A percentile compares a stretch with the other conserved stretches of the same genome.
Evolutionary conservation across 225 moss, liverwort and hornwort species (phyloP).

Genomic region (Bryum argenteum): DNA sequence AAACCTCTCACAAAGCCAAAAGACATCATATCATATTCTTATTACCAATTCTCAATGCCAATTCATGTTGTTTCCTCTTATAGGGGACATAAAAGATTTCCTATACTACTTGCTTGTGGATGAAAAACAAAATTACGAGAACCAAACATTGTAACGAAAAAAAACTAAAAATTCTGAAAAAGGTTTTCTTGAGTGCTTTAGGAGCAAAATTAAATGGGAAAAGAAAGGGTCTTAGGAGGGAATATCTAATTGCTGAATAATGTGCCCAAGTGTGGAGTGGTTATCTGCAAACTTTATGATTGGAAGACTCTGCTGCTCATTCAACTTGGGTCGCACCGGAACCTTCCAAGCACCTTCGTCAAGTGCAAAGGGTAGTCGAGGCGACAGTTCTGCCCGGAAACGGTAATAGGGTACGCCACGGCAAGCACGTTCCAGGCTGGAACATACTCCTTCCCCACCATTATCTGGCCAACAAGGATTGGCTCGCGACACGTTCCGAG

Average conservation of each 20-base stretch:
- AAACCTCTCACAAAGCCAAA: too few species aligned
- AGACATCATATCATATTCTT: too few species aligned
- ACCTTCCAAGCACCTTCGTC: conserved; percentile 20
- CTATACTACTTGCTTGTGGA: too few species aligned
- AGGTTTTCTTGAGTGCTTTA: not conserved
- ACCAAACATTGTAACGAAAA: too few species aligned
- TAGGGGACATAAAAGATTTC: too few species aligned
- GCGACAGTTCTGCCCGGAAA: conserved; percentile 11
- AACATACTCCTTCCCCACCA: not conserved
- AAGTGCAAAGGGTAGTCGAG: not conserved
- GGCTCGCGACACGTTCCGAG: not conserved
- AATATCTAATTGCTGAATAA: conserved; percentile 25
- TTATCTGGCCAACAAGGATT: conserved; percentile 39
- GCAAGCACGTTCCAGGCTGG: not conserved
- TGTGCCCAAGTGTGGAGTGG: conserved; percentile 14
- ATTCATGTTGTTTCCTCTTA: too few species aligned
- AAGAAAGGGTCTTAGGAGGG: conserved; percentile 6
- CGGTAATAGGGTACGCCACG: not conserved
- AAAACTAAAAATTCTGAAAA: too few species aligned
- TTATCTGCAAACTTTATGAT: conserved; percentile 34
- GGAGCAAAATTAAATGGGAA: not conserved
- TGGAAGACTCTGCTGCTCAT: conserved; percentile 21
- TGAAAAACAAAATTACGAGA: too few species aligned
- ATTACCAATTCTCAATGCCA: too few species aligned
- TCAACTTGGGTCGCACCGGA: conserved; percentile 8